Evolutionary conservation across 2,329 filamentous ascomycete species (phyloP), one percentile per base, ranked within the genome.

Genomic region (Aspergillus hiratsukae): DNA sequence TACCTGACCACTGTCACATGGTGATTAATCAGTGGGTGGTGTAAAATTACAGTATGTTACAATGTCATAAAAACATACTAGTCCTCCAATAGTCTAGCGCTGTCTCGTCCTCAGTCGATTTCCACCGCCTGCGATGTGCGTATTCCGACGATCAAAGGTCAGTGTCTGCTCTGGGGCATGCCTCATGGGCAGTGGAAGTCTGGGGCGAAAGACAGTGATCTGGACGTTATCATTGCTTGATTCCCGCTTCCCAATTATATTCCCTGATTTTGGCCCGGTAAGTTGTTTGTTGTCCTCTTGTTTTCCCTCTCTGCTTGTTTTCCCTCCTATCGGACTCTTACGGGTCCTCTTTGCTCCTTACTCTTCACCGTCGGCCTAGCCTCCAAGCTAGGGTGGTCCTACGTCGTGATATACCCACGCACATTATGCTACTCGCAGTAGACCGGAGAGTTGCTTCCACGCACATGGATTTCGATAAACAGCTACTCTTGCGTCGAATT

Each of bases 391-490:
- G 17, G n/a, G 11, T 46, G 43, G 11, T 14, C 3, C 6, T 17
- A 7, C 21, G 23, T 27, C 19, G 51, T 48, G 49, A 53, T 75
- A 74, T 72, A 65, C 62, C 72, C 72, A 75, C 72, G 72, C 72
- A 75, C 72, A 56, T 60, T 59, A 55, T 57, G 54, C 58, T 46
- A 46, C 43, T 46, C 43, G 6, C 43, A 46, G 43, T 46, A 23
- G 14, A 46, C 43, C 6, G 43, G 43, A 17, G 14, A 49, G 61
- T 69, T 75, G 69, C 72, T 75, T 67, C 72, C 72, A 75, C 72
- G 72, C 72, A 75, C 72, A 67, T 61, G 10, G 21, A 23, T 7
- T 27, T 25, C 14, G 21, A 23, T 17, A 46, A 46, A 6, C 43
- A 46, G 21, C 23, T 46, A 14, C 5, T 21, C 10, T 7, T 46